These are phyloP conservation scores for Kuraishia hungarica DNA, from an alignment of 805 yeast genomes.

Conservation along the genomic window DNA sequence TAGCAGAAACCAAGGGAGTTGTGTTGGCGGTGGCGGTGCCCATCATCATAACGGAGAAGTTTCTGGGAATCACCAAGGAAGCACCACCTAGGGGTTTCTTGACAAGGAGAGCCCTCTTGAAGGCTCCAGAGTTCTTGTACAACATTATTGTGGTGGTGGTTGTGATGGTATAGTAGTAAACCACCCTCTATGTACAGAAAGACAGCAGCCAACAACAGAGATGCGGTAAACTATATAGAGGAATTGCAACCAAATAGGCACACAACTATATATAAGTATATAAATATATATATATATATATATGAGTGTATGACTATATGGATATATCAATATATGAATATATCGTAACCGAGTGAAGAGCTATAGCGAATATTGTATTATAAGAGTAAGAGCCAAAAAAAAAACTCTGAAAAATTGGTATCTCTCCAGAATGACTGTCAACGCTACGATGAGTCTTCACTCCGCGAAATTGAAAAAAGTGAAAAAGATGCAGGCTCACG, in stretches of 20 bases:
- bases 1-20: not conserved
- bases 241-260: too few relatives aligned
- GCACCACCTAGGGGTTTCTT: not conserved
- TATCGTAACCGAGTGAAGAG: not conserved
- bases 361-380: not conserved
- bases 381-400: not conserved
- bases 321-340: not conserved
- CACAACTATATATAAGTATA: too few relatives aligned
- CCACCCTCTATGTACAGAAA: not conserved
- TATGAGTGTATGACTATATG: not conserved
- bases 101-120: slow-evolving; percentile 2
- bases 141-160: too few relatives aligned
- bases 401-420: not conserved
- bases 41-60: not conserved
- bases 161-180: not conserved
- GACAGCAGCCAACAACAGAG: not conserved
- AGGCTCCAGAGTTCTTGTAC: slow-evolving; percentile 7
- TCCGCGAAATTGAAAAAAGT: not conserved
- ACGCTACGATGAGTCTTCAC: not conserved
- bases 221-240: not conserved
- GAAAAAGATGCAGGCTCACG: not conserved
- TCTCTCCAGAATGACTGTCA: not conserved
- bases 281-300: too few relatives aligned
- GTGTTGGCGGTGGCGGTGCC: not conserved
- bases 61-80: not conserved